Base-by-base conservation (phyloP, 2,329 filamentous ascomycete species). In the Paecilomyces fulvus region DNA sequence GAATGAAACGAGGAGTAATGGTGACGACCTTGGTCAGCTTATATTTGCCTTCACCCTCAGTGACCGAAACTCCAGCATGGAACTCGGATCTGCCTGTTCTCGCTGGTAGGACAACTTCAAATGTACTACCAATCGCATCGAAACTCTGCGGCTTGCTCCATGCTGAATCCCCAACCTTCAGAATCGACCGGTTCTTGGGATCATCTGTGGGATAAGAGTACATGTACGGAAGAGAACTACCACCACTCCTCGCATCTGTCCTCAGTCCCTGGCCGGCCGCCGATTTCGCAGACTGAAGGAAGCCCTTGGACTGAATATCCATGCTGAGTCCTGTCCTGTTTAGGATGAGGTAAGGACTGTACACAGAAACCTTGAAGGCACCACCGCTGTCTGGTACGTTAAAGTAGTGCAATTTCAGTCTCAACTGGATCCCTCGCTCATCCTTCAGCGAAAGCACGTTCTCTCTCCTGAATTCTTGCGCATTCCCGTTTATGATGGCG, bases 61-160 rank as follows among this genome's bases (percentile, higher is more conserved):
- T 85, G 30, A 99, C 87, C 1, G 87, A 92, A 52, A 99, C 85
- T 51, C 94, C 94, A 6, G 95, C 81, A 65, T 97, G 91, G 66
- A 97, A 92, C 71, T 99, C 94, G 2, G 86, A 86, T 60, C 82
- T 79, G 49, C 83, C 86, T 48, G 81, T 82, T 1, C 82, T 75
- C 0, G 91, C 90, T 52, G 88, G 87, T 31, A 99, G 79, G 31
- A 94, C 83, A 33, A 96, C 89, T 64, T 96, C 92, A 14, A 90
- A 87, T 0, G 88, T 91, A 66, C 92, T 97, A 30, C 94, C 94
- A 61, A 99, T 94, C 20, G 94, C 94, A 68, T 99, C 95, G 65
- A 99, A 96, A 80, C 90, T 96, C 70, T 97, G 92, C 0, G 92
- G 90, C 69, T 94, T 96, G 75, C 94, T 97, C 95, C 94, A 99